These are phyloP conservation scores for Talaromyces sp. DNA, from an alignment of 2,329 filamentous ascomycete species.

Conservation along the genomic window DNA sequence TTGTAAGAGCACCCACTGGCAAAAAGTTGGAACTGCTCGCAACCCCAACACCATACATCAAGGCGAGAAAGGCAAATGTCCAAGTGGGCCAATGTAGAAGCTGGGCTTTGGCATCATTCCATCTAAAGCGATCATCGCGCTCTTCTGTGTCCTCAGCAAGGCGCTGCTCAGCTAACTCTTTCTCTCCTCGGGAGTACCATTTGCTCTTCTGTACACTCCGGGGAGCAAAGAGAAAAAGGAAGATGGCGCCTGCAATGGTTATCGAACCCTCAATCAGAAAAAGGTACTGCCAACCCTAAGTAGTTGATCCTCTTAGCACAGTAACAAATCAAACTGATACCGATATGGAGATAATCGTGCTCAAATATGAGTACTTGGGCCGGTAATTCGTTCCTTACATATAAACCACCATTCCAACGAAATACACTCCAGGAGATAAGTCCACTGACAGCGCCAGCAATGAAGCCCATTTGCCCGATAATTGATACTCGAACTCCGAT, in stretches of 20 bases:
- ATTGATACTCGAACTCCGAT: constrained; percentile 46
- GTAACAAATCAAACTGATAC: not conserved
- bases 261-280: not conserved
- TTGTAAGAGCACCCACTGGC: not conserved
- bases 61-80: not conserved
- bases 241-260: not conserved
- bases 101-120: not conserved
- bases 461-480: constrained; percentile 38
- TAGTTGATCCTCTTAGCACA: not conserved
- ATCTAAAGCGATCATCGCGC: not conserved
- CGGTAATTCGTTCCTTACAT: not conserved
- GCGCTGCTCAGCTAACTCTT: not conserved
- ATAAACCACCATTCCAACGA: not conserved
- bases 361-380: not conserved
- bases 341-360: not conserved
- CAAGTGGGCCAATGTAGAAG: not conserved
- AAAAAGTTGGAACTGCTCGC: not conserved
- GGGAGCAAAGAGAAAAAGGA: not conserved
- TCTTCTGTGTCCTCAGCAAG: not conserved
- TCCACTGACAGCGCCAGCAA: not conserved
- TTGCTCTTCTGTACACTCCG: not conserved
- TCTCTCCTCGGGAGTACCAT: not conserved
- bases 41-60: not conserved
- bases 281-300: not conserved
- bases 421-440: not conserved